Base-by-base conservation (phyloP, 2,329 filamentous ascomycete species). In the Colletotrichum truncatum region DNA sequence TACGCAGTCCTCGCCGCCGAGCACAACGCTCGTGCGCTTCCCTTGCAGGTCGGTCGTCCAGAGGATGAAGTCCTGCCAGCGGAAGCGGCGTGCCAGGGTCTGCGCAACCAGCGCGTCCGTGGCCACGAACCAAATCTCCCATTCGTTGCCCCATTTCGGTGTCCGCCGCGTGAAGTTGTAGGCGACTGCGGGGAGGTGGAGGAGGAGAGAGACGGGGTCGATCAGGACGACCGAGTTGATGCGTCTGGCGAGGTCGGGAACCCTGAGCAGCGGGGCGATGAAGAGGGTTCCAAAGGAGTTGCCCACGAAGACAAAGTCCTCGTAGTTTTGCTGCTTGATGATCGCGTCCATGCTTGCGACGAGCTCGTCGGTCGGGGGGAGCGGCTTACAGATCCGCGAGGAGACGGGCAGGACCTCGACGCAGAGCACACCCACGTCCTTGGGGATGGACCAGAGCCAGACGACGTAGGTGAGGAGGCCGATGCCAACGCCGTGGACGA, bases 401-500 rank as follows among this genome's bases (percentile, higher is more conserved):
- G 86, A 90, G 48, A 92, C 82, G 25, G 88, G 85, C 56, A 92
- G 82, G n/a, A 90, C 78, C 74, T 92, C 90, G 16, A 92, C 68
- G 4, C 86, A 88, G 34, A 92, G 84, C 62, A 92, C 82, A 25
- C 89, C 89, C 18, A 90, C 78, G 53, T 84, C 82, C 32, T 76
- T 73, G 3, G 70, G 70, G 10, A 72, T 41, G 4, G 53, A 90
- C 75, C 60, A 87, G 1, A 93, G 77, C 70, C 90, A 90, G 14
- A 77, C 74, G 11, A 83, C 78, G 69, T 92, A 91, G 0, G 89
- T 85, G 72, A 86, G 85, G 2, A 93, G 81, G 0, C 91, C 90
- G 62, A 93, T 82, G 41, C 90, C 89, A 51, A 92, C 91, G 14
- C 91, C 91, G 69, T 93, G 91, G 49, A 92, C 81, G 75, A 92